Evolutionary conservation across 2,329 filamentous ascomycete genomes (phyloP).

Genomic region (Pyrenophora teres): DNA sequence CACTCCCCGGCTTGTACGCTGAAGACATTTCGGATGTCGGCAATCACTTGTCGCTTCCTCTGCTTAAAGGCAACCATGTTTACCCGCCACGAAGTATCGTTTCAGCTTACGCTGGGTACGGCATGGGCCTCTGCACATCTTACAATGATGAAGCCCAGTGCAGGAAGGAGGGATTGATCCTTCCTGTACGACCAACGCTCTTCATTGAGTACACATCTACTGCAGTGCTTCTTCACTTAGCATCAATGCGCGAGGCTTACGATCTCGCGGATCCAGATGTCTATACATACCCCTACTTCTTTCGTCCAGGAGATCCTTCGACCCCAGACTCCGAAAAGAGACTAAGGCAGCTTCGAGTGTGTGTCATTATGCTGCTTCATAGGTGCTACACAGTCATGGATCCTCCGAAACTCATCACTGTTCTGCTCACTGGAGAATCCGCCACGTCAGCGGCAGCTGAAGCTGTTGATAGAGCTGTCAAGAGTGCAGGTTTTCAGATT

Average conservation of each 20-base stretch:
- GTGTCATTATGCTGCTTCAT: too few relatives aligned
- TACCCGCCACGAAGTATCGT: slow-evolving; percentile 7
- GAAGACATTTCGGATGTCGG: slow-evolving; percentile 9
- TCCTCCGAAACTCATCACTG: slow-evolving; percentile 3
- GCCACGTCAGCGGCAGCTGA: neutral
- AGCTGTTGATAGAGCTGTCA: neutral
- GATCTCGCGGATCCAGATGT: slow-evolving; percentile 3
- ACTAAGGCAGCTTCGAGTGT: too few relatives aligned
- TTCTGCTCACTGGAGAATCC: slow-evolving; percentile 4
- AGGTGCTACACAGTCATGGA: neutral
- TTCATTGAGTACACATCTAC: slow-evolving; percentile 11
- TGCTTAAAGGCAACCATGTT: slow-evolving; percentile 2
- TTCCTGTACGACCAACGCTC: slow-evolving; percentile 6
- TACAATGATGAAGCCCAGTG: slow-evolving; percentile 6
- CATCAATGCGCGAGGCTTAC: slow-evolving; percentile 8
- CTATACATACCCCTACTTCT: neutral
- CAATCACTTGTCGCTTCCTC: slow-evolving; percentile 3
- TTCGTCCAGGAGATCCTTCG: neutral
- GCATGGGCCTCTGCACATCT: slow-evolving; percentile 12
- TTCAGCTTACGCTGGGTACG: slow-evolving; percentile 13
- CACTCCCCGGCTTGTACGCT: slow-evolving; percentile 4
- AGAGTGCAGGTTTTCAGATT: neutral
- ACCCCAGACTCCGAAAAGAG: neutral
- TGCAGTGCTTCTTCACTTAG: slow-evolving; percentile 8
- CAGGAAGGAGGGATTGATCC: slow-evolving; percentile 1